These are phyloP conservation scores for Cucumis hystrix DNA, from an alignment of 306 rosid species.

Conservation along the genomic window DNA sequence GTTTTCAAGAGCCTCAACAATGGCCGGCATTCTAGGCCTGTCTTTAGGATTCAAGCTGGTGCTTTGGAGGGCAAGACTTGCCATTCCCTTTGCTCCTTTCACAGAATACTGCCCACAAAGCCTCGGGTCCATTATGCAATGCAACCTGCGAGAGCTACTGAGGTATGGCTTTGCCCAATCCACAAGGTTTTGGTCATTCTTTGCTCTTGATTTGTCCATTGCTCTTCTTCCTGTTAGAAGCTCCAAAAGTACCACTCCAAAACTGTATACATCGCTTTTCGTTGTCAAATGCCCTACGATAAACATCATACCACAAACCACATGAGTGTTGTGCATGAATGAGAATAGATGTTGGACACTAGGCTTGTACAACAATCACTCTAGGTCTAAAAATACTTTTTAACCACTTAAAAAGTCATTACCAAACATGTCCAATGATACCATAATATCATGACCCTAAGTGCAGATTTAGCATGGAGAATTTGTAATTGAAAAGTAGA, in stretches of 20 bases:
- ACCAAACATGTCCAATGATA: too few relatives aligned
- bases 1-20: constrained; percentile 66
- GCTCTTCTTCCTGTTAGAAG: constrained; percentile 78
- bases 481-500: background rate
- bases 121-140: constrained; percentile 67
- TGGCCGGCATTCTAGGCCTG: constrained; percentile 65
- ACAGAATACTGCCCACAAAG: constrained; percentile 81
- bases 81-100: constrained; percentile 71
- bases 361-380: background rate
- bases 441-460: background rate
- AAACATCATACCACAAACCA: background rate
- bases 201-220: constrained; percentile 59
- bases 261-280: constrained; percentile 77
- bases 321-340: background rate
- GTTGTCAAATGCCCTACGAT: constrained; percentile 79
- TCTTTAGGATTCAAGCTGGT: constrained; percentile 70
- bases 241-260: constrained; percentile 82
- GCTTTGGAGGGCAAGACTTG: constrained; percentile 58
- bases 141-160: constrained; percentile 40
- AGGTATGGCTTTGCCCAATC: constrained; percentile 89
- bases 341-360: background rate
- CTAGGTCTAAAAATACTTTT: too few relatives aligned
- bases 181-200: constrained; percentile 67
- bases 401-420: too few relatives aligned
- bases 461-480: background rate